Base-by-base conservation (phyloP, 1,139 yeast genomes). In the Meyerozyma guilliermondii region DNA sequence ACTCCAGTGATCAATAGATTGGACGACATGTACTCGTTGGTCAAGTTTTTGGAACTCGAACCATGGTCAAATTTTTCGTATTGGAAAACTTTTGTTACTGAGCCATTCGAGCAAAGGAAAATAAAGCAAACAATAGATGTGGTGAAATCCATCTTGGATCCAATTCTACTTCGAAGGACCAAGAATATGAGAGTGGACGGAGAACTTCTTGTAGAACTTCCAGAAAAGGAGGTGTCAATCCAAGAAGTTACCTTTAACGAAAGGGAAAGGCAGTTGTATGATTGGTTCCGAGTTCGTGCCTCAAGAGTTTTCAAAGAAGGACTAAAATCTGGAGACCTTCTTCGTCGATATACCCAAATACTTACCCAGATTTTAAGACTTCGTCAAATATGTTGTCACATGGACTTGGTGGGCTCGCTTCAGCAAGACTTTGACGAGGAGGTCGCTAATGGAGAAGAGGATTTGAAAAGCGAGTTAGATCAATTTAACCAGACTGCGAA, bases 1-100 rank as follows among this genome's bases (percentile, higher is more conserved):
- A 92, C 98, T 0, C 98, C 98, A 0, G 87, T 92, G 39, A 86
- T 91, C 40, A 92, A 92, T 60, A 68, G 91, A 47, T 69, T 92
- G 7, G 96, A 92, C 58, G 98, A 92, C 61, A 65, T 92, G 40
- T 92, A 77, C 56, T 83, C 96, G 3, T 64, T 89, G 41, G 78
- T 89, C 14, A 82, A 81, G 53, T 92, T 84, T 54, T 65, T 92
- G 38, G 75, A 80, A 38, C 65, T 91, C 10, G 91, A 87, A 52
- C 98, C 98, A 0, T 92, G 98, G 98, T 74, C 83, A 41, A 85
- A 86, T 53, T 83, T 86, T 47, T 75, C 88, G 0, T 83, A 86
- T 50, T 92, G 98, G 98, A 85, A 83, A 53, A 81, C 91, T 7
- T 89, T 91, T 59, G 80, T 92, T 26, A 85, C 96, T 0, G 62